Conservation (phyloP, 2,329 filamentous ascomycete genomes). For the Endoconidiophora polonica region DNA sequence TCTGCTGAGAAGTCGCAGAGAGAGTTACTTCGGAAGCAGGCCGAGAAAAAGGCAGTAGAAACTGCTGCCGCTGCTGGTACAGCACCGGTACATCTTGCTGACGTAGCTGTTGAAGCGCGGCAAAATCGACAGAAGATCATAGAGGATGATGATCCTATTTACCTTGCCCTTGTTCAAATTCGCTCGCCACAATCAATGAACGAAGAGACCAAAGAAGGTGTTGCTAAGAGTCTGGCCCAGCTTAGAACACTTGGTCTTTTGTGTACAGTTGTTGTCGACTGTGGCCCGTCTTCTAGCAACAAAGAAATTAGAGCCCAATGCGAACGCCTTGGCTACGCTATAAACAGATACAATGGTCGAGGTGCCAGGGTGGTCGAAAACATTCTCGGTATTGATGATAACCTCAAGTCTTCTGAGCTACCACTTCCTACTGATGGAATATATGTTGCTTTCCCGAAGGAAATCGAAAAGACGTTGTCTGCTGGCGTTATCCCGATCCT, state of each 20-base stretch:
- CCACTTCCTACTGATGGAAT: slow-evolving; percentile 5
- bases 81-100: not conserved
- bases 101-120: not conserved
- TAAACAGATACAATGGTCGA: slow-evolving; percentile 51
- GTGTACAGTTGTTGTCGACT: slow-evolving; percentile 72
- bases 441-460: slow-evolving; percentile 7
- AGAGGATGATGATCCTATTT: slow-evolving; percentile 18
- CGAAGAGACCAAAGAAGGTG: slow-evolving; percentile 50
- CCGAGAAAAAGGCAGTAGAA: slow-evolving; percentile 13
- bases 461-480: slow-evolving; percentile 5
- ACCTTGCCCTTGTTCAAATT: slow-evolving; percentile 77
- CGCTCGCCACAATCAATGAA: slow-evolving; percentile 55
- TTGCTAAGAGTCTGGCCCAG: slow-evolving; percentile 72
- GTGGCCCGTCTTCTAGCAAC: slow-evolving; percentile 27
- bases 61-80: not conserved
- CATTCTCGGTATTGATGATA: slow-evolving; percentile 16
- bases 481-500: slow-evolving; percentile 7
- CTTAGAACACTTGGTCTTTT: slow-evolving; percentile 66
- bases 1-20: slow-evolving; percentile 13
- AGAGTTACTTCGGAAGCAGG: not conserved
- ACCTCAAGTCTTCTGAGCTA: not conserved
- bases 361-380: slow-evolving; percentile 52
- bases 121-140: slow-evolving; percentile 12
- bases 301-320: slow-evolving; percentile 43
- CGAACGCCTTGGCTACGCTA: slow-evolving; percentile 54